Conservation (phyloP, 2,329 filamentous ascomycete genomes). For the Byssoonygena ceratinophila region DNA sequence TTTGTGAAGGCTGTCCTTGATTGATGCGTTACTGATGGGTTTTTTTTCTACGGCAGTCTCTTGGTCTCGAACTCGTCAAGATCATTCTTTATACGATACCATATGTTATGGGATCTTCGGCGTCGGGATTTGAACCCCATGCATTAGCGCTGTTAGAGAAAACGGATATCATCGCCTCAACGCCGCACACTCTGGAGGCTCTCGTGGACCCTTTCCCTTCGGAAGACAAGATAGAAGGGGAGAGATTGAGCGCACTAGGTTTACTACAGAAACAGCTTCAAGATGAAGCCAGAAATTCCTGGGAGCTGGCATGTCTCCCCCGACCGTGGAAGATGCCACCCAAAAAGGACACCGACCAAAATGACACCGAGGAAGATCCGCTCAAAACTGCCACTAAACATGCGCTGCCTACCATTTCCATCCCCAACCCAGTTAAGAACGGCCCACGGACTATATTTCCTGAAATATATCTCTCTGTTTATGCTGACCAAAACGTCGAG, state of each 20-base stretch:
- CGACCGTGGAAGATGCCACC: slow-evolving; percentile 41
- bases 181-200: slow-evolving; percentile 72
- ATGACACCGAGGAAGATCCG: slow-evolving; percentile 46
- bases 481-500: slow-evolving; percentile 72
- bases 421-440: slow-evolving; percentile 65
- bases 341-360: slow-evolving; percentile 30
- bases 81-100: slow-evolving; percentile 92
- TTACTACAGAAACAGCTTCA: slow-evolving; percentile 80
- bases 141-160: slow-evolving; percentile 76
- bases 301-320: slow-evolving; percentile 59
- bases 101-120: slow-evolving; percentile 69
- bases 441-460: slow-evolving; percentile 74
- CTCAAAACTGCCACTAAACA: slow-evolving; percentile 57
- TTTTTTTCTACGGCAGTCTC: slow-evolving; percentile 34
- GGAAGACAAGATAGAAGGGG: slow-evolving; percentile 42
- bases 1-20: background rate
- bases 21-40: slow-evolving; percentile 13
- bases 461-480: slow-evolving; percentile 89
- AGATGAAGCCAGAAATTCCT: slow-evolving; percentile 60
- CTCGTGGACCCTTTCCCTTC: slow-evolving; percentile 74
- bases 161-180: slow-evolving; percentile 86
- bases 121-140: slow-evolving; percentile 58
- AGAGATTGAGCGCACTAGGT: slow-evolving; percentile 61
- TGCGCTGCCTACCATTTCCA: slow-evolving; percentile 59
- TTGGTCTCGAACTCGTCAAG: slow-evolving; percentile 79